A percentile compares a stretch with the other conserved stretches of the same genome.
Evolutionary conservation across 768 basidiomycete genomes (phyloP).

Genomic region (Suillus decipiens): DNA sequence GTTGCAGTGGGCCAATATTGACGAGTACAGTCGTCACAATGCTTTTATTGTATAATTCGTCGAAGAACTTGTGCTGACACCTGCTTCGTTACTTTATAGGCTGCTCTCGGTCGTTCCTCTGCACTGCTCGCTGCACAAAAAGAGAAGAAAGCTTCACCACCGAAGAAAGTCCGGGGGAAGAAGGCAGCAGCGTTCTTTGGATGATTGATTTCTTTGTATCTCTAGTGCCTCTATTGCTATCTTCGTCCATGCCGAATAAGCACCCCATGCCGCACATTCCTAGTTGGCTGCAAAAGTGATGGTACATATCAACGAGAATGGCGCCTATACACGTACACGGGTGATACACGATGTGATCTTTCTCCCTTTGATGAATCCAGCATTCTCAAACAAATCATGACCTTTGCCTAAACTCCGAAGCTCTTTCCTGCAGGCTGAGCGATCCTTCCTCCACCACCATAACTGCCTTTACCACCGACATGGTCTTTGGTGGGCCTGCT

Average conservation of each 20-base stretch:
- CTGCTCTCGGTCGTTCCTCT: constrained; percentile 74
- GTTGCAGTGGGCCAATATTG: constrained; percentile 34
- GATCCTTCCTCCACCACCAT: constrained; percentile 52
- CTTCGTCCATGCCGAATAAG: constrained; percentile 25
- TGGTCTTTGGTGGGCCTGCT: constrained; percentile 51
- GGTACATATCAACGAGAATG: not conserved
- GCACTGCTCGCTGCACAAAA: constrained; percentile 70
- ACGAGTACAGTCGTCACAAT: constrained; percentile 22
- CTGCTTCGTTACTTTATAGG: constrained; percentile 42
- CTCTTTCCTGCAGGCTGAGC: constrained; percentile 56
- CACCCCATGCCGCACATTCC: constrained; percentile 12
- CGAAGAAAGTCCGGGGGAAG: constrained; percentile 75
- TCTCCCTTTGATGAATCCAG: constrained; percentile 2
- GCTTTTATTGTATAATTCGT: constrained; percentile 9
- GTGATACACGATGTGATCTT: not conserved
- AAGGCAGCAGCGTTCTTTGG: constrained; percentile 38
- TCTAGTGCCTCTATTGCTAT: constrained; percentile 22
- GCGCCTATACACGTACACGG: constrained; percentile 7
- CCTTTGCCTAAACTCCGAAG: constrained; percentile 32
- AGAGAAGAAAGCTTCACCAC: constrained; percentile 64
- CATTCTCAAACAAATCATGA: constrained; percentile 9
- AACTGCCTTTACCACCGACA: constrained; percentile 33
- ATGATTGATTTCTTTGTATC: constrained; percentile 28
- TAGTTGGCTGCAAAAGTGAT: constrained; percentile 1
- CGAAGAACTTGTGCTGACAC: constrained; percentile 52